Percentiles rank a stretch among this genome's conserved stretches.
Conservation (phyloP, 2,329 filamentous ascomycete genomes). For the Penicillium rolfsii region DNA sequence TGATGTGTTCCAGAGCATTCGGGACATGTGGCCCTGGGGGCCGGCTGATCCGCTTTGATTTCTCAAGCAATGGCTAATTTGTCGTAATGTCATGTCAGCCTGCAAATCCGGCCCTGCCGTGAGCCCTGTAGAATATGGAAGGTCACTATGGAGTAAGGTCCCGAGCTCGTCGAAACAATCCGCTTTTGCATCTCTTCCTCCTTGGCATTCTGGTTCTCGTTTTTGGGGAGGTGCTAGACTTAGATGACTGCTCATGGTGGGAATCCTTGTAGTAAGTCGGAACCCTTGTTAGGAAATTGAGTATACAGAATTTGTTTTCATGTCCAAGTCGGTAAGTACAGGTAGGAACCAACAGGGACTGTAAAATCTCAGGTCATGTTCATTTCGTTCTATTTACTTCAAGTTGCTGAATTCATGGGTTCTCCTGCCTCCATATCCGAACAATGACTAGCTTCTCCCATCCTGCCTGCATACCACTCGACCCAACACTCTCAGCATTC, state of each 20-base stretch:
- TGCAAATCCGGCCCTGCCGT: background rate
- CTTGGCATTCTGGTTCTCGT: background rate
- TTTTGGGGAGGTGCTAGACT: background rate
- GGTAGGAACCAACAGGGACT: background rate
- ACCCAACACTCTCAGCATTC: slow-evolving; percentile 76
- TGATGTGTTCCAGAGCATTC: background rate
- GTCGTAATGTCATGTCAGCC: background rate
- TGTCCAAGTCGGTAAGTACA: background rate
- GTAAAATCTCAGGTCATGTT: background rate
- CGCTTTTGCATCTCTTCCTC: background rate
- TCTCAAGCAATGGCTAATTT: background rate
- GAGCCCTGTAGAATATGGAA: background rate
- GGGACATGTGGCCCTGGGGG: background rate
- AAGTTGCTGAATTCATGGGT: background rate
- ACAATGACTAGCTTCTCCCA: slow-evolving; percentile 94
- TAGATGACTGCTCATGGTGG: background rate
- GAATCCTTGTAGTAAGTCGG: background rate
- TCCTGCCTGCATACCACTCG: slow-evolving; percentile 83
- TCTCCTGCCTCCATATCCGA: slow-evolving; percentile 70
- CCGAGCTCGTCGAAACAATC: background rate
- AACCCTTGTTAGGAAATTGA: background rate
- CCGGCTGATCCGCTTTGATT: too few relatives aligned
- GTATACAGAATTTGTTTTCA: background rate
- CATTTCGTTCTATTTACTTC: too few relatives aligned
- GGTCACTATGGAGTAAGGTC: background rate